Evolutionary conservation across 305 asterid species (phyloP).

Genomic region (Rubia occidens): DNA sequence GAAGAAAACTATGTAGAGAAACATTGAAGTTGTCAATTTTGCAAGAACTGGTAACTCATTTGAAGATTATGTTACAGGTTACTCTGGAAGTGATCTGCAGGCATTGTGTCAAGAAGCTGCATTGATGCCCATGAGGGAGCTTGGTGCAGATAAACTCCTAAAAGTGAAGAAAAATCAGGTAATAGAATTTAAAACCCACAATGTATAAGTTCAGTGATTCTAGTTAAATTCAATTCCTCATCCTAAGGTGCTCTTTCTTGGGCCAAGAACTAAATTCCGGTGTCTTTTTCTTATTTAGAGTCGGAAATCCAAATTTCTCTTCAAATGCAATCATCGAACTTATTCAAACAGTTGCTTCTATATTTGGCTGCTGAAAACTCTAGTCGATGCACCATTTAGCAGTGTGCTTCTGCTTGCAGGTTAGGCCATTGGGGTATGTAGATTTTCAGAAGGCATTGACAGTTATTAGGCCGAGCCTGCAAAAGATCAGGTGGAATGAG

Average conservation of each 20-base stretch:
- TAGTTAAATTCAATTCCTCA: no score
- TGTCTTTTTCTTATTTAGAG: neutral
- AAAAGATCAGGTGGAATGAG: constrained; percentile 85
- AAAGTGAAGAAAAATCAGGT: constrained; percentile 73
- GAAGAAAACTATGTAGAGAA: neutral
- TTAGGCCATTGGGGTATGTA: constrained; percentile 55
- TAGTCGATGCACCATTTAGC: neutral
- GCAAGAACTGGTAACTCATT: constrained; percentile 10
- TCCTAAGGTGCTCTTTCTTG: no score
- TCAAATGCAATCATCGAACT: neutral
- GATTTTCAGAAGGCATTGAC: constrained; percentile 81
- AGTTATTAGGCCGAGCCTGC: constrained; percentile 75
- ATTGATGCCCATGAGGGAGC: constrained; percentile 97
- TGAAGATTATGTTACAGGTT: constrained; percentile 39
- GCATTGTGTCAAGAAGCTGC: constrained; percentile 97
- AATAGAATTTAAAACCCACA: neutral
- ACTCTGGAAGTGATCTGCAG: constrained; percentile 94
- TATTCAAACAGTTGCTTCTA: neutral
- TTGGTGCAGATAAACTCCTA: constrained; percentile 64
- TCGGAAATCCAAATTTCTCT: neutral
- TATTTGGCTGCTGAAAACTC: neutral
- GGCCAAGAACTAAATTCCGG: neutral
- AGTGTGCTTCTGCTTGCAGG: constrained; percentile 36
- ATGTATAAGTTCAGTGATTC: neutral
- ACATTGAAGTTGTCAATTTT: neutral